phyloP scores from a whole-genome alignment of 2,329 filamentous ascomycete species.

The Taxawa tesnikishii region DNA sequence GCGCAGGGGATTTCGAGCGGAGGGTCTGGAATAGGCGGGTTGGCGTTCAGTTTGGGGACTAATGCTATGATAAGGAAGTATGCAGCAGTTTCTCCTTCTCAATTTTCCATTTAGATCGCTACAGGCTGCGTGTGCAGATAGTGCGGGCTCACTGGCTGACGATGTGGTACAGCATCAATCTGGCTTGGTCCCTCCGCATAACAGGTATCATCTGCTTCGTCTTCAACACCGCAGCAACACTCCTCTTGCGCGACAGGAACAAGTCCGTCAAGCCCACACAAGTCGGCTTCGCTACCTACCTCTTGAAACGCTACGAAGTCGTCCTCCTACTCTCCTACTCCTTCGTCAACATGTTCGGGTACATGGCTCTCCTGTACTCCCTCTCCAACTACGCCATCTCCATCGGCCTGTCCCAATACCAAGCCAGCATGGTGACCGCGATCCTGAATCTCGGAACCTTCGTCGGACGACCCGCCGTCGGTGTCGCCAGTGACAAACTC shows the following conservation, averaged over 20 bases:
- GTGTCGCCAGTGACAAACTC: conserved; percentile 31
- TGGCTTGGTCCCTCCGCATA: conserved; percentile 29
- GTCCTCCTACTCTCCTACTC: conserved; percentile 27
- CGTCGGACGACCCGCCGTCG: conserved; percentile 34
- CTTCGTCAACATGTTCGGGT: conserved; percentile 35
- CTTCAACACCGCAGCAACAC: conserved; percentile 17
- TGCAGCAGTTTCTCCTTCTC: too few species aligned
- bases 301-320: conserved; percentile 23
- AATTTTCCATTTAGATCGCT: too few species aligned
- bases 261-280: conserved; percentile 20
- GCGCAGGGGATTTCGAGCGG: conserved; percentile 28
- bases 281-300: conserved; percentile 21
- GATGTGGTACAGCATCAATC: conserved; percentile 10
- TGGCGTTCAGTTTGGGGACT: conserved; percentile 22
- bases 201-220: conserved; percentile 21
- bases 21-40: conserved; percentile 28
- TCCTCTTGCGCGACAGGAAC: conserved; percentile 21
- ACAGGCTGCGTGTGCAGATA: too few species aligned
- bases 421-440: conserved; percentile 29
- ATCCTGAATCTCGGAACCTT: conserved; percentile 37
- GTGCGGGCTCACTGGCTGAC: conserved; percentile 2
- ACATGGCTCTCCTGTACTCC: conserved; percentile 34
- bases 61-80: conserved; percentile 22
- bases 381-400: conserved; percentile 34
- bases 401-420: conserved; percentile 25